Base-by-base conservation (phyloP, 139 green algal genomes). In the Haematococcus lacustris region DNA sequence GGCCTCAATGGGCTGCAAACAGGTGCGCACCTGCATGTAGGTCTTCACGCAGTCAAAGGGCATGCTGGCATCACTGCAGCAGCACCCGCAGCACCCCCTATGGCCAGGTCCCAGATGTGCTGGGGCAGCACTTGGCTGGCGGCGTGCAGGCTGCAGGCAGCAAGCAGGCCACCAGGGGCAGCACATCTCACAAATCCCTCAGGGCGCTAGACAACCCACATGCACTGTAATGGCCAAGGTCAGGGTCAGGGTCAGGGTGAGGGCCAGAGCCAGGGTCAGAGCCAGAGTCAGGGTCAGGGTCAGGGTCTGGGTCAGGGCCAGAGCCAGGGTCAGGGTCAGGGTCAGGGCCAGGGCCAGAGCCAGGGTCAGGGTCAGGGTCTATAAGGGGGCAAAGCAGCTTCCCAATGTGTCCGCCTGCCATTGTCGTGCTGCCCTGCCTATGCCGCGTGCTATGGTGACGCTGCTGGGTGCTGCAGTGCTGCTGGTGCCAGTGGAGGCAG, bases 1-100 rank as follows among this genome's bases (percentile, higher is more conserved):
- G n/a, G n/a, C n/a, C n/a, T n/a, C n/a, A n/a, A n/a, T n/a, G n/a
- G n/a, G n/a, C n/a, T n/a, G n/a, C n/a, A n/a, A n/a, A n/a, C n/a
- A n/a, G n/a, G n/a, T n/a, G 43, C 60, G 37, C 53, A 71, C 72
- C 81, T 88, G 85, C 74, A 92, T 87, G 69, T 83, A 83, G 0
- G 84, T 92, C 73, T 89, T 91, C 25, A 91, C 73, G 7, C 81
- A 75, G 77, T 94, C 89, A 63, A 83, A 88, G 6, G 89, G 89
- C 85, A 91, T 94, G 64, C 72, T 85, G 5, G 68, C 2, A 92
- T 63, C 21, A 90, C 88, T 32, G 85, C 82, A 13, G 86, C 82
- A 37, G 73, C 84, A 65, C 87, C 75, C 59, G 88, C 82, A 0
- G 73, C 79, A 3, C 80, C 88, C 38, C 89, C 87, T 17, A 86